Base-by-base conservation (phyloP, 2,329 filamentous ascomycete genomes). In the Claviceps paspali region DNA sequence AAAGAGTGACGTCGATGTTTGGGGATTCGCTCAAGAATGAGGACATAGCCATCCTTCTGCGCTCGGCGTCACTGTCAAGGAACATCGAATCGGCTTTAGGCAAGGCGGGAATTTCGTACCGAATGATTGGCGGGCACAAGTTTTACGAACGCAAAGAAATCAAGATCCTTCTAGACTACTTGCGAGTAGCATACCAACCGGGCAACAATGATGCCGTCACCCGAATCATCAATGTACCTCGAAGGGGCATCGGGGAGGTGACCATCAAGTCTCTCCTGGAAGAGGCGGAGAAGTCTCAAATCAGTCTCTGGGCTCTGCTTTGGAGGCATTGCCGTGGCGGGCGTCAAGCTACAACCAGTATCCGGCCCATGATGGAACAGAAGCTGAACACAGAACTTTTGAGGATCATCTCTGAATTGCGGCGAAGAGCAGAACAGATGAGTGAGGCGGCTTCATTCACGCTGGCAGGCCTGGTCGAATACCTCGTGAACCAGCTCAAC, bases 71-170 rank as follows among this genome's bases (percentile, higher is more conserved):
- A 1, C 64, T 95, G 6, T 95, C 88, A 0, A 69, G 87, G 17
- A 75, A 84, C n/a, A 80, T 96, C 28, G 88, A 98, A 59, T 71
- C 77, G 17, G 79, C 80, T 3, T 64, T 96, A 29, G 84, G 81
- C 11, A 84, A 80, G 49, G 74, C 76, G 9, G 85, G 86, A 1
- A 76, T 96, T 29, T 71, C 86, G 1, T 98, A 96, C 57, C 77
- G 77, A 35, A 95, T 96, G 87, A 79, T 96, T 36, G 88, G 74
- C 27, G 88, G 91, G 2, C 74, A 76, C 43, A 82, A 83, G 41
- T 98, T 98, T 54, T 96, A 92, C 50, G 91, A 98, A 47, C 76
- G 91, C 36, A 71, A 76, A 3, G 88, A 98, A 54, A 80, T 96
- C 52, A 92, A 91, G 55, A 68, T 85, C 6, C 55, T 96, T 1